phyloP scores from a whole-genome alignment of 441 rosid species.

The Populus hybrid region DNA sequence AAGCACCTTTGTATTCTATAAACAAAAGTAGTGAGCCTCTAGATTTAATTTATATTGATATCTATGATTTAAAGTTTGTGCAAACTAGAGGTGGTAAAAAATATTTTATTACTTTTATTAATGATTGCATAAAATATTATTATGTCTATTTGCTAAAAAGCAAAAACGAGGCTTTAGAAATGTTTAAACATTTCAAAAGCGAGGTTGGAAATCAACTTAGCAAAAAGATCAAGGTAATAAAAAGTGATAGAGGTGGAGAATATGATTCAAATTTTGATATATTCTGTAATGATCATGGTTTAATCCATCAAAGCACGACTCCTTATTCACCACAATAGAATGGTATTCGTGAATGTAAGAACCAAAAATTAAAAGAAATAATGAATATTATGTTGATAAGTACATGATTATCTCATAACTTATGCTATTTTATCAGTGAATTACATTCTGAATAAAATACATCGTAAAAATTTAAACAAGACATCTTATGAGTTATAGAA shows the following conservation, averaged over 20 bases:
- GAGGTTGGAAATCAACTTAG: too few relatives aligned
- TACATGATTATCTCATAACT: background rate
- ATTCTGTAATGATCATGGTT: background rate
- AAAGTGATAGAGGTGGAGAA: background rate
- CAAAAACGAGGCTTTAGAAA: constrained; percentile 7
- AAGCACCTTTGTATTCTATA: background rate
- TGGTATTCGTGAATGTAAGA: background rate
- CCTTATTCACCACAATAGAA: background rate
- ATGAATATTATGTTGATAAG: background rate
- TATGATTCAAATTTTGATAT: background rate
- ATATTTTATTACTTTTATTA: background rate
- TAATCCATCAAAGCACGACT: background rate
- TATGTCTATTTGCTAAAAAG: constrained; percentile 10
- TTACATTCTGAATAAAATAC: too few relatives aligned
- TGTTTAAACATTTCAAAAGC: background rate
- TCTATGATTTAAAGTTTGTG: background rate
- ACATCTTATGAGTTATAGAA: background rate
- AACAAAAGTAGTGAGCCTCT: background rate
- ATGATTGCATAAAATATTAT: background rate
- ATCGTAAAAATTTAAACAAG: background rate
- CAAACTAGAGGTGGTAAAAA: background rate
- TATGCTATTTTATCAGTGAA: background rate
- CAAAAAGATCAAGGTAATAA: background rate
- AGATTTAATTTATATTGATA: background rate
- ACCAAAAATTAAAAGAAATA: background rate